These are phyloP conservation scores for Hysterium pulicare DNA, from an alignment of 2,329 filamentous ascomycete species.

Conservation along the genomic window DNA sequence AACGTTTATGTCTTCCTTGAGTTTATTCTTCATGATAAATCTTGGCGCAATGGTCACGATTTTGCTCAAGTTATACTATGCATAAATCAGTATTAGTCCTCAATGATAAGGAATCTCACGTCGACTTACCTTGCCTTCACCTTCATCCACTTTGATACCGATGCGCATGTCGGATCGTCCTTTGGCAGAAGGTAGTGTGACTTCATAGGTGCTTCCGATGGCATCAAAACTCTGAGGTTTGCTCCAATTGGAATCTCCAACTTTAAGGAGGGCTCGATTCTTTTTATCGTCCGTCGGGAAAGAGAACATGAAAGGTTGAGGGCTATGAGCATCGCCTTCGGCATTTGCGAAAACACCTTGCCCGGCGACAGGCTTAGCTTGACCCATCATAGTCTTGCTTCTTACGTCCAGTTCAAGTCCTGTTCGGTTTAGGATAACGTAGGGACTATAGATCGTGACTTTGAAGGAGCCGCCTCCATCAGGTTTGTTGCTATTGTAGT, in stretches of 20 bases:
- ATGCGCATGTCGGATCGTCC: slow-evolving; percentile 81
- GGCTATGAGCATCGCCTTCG: slow-evolving; percentile 63
- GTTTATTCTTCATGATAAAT: slow-evolving; percentile 90
- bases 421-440: slow-evolving; percentile 92
- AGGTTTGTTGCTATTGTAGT: slow-evolving; percentile 60
- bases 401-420: slow-evolving; percentile 84
- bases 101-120: background rate
- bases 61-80: slow-evolving; percentile 84
- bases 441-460: slow-evolving; percentile 91
- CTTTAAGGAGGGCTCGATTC: slow-evolving; percentile 82
- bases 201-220: slow-evolving; percentile 87
- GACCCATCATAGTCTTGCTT: slow-evolving; percentile 83
- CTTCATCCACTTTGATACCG: slow-evolving; percentile 82
- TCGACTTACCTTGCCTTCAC: slow-evolving; percentile 71
- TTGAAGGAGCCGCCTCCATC: slow-evolving; percentile 94
- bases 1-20: slow-evolving; percentile 83
- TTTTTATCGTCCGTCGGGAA: slow-evolving; percentile 84
- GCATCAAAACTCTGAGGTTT: slow-evolving; percentile 97
- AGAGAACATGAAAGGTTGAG: slow-evolving; percentile 93
- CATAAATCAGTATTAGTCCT: slow-evolving; percentile 4
- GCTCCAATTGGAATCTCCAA: slow-evolving; percentile 91
- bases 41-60: slow-evolving; percentile 89
- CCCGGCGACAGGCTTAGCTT: slow-evolving; percentile 77
- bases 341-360: slow-evolving; percentile 62
- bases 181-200: slow-evolving; percentile 71